Evolutionary conservation across 495 filamentous ascomycete genomes (phyloP), one percentile per base, ranked within the genome.

Genomic region (Penicillium salamii): DNA sequence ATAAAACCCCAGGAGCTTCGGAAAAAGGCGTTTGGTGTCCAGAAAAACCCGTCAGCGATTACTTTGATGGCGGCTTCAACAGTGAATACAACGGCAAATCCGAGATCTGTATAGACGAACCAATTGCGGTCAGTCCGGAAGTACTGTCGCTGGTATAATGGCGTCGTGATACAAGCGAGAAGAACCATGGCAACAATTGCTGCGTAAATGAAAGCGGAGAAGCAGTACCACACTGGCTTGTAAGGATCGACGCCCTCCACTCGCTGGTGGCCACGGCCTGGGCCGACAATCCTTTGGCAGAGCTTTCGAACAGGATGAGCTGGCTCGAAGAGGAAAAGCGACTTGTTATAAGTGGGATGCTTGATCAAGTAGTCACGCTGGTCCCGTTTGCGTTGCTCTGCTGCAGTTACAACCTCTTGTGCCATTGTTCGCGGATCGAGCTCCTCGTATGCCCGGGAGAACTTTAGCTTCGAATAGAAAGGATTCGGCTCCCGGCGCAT

Each of bases 171-270:
- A 59, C 93, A 97, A 28, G 93, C 93, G 37, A 99, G 80, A 26
- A 97, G 61, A 14, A 99, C 93, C 93, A 99, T 97, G 36, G 90
- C 88, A 39, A 97, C 88, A 49, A 99, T 97, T 23, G 90, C 86
- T 7, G 85, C 84, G 59, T 99, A 99, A 52, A 97, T 89, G 47
- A 99, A 84, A 7, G 87, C 88, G 1, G 95, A 97, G 63, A 99
- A 97, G 5, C 80, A 70, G 61, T 95, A 96, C 89, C 95, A 97
- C 11, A 95, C 73, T 2, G 85, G 82, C 50, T 87, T 90, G 55
- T 92, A 89, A 2, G 93, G 93, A 46, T 86, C 81, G 0, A 90
- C 81, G 15, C 93, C 93, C 62, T 96, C 88, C 46, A 91, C 83
- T 28, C 93, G 83, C 65, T 92, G 86, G 42, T 76, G 75, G 23